Evolutionary conservation across 108 stramenopile species (phyloP).

Genomic region (Cyclotella distinguenda): DNA sequence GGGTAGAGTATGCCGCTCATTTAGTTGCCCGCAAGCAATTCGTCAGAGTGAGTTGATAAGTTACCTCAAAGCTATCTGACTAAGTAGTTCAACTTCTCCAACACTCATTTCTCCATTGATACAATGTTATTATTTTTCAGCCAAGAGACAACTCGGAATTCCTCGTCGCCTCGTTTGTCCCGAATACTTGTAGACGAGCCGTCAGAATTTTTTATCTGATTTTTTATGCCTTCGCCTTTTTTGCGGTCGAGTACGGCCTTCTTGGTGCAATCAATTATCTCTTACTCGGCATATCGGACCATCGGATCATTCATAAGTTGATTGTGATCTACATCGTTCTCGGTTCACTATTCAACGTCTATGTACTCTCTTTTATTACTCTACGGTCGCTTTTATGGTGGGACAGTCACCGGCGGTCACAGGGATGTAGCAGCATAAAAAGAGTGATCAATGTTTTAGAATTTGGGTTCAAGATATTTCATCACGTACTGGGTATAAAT

Average conservation of each 20-base stretch:
- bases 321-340: slow-evolving; percentile 22
- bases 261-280: slow-evolving; percentile 25
- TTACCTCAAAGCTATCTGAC: no score
- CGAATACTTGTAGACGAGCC: slow-evolving; percentile 10
- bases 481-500: slow-evolving; percentile 33
- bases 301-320: slow-evolving; percentile 20
- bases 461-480: slow-evolving; percentile 24
- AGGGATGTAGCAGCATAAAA: neutral
- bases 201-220: slow-evolving; percentile 5
- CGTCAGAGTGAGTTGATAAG: slow-evolving; percentile 11
- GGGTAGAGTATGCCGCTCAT: slow-evolving; percentile 47
- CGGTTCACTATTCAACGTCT: slow-evolving; percentile 36
- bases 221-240: slow-evolving; percentile 12
- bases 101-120: neutral
- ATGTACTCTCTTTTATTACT: slow-evolving; percentile 21
- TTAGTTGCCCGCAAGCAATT: slow-evolving; percentile 44
- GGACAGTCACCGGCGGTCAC: neutral
- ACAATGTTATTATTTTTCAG: neutral
- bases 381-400: slow-evolving; percentile 9
- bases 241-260: slow-evolving; percentile 31
- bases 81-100: no score
- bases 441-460: slow-evolving; percentile 10
- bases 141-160: slow-evolving; percentile 37
- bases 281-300: slow-evolving; percentile 2
- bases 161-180: slow-evolving; percentile 32